phyloP scores from a whole-genome alignment of 2,329 filamentous ascomycete genomes.

The Xylaria sp. region DNA sequence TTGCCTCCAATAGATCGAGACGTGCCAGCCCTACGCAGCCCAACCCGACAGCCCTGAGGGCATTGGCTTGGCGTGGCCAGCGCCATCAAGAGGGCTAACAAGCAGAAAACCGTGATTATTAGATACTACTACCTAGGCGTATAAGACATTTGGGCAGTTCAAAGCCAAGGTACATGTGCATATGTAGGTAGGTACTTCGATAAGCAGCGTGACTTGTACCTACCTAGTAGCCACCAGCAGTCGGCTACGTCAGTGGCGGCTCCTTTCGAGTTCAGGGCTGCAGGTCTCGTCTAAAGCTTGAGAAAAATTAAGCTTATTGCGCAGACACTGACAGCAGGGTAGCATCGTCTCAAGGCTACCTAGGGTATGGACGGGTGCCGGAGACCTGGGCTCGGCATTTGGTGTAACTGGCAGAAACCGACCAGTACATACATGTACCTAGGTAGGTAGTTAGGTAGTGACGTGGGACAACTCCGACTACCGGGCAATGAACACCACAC shows the following conservation, averaged over 20 bases:
- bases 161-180: too few species aligned
- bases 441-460: too few species aligned
- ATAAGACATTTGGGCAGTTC: not conserved
- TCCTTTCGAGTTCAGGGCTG: not conserved
- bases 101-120: not conserved
- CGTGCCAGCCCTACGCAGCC: constrained; percentile 25
- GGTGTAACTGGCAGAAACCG: not conserved
- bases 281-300: not conserved
- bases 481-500: too few species aligned
- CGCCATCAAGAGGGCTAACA: not conserved
- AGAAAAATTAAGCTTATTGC: not conserved
- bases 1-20: constrained; percentile 8
- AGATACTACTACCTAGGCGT: not conserved
- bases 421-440: too few species aligned
- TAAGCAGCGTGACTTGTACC: not conserved
- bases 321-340: not conserved
- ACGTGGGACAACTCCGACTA: not conserved
- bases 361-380: not conserved
- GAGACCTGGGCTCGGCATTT: not conserved
- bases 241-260: not conserved
- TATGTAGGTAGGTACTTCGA: not conserved
- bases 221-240: not conserved
- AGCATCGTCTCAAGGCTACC: too few species aligned
- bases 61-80: constrained; percentile 12
- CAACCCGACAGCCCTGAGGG: constrained; percentile 1